Evolutionary conservation across 768 basidiomycete species (phyloP).

Genomic region (Trametes cubensis): DNA sequence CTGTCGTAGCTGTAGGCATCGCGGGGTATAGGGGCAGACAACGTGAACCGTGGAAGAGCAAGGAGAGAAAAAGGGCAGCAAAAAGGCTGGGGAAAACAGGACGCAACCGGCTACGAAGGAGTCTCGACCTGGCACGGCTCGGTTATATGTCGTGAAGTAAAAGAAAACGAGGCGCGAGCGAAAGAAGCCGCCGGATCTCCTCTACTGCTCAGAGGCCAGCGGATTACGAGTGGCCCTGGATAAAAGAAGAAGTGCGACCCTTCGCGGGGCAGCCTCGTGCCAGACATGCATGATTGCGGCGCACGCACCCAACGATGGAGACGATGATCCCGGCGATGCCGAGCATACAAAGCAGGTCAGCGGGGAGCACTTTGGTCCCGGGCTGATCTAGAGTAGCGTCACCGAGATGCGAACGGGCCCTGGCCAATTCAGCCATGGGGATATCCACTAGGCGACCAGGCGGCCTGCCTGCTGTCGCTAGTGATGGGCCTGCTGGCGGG

Average conservation of each 20-base stretch:
- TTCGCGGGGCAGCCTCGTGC: constrained; percentile 24
- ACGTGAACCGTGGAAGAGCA: neutral
- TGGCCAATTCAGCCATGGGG: neutral
- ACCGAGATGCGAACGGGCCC: constrained; percentile 9
- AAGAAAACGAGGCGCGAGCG: constrained; percentile 18
- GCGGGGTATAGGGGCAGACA: constrained; percentile 18
- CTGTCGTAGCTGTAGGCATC: constrained; percentile 28
- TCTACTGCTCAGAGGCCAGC: constrained; percentile 8
- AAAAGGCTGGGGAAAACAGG: constrained; percentile 4
- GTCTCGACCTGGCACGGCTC: constrained; percentile 16
- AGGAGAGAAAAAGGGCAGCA: constrained; percentile 5
- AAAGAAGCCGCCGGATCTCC: constrained; percentile 21
- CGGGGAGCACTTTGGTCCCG: constrained; percentile 1
- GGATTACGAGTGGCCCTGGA: constrained; percentile 20
- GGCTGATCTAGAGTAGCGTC: constrained; percentile 2
- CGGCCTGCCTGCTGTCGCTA: constrained; percentile 3
- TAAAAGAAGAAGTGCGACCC: constrained; percentile 21
- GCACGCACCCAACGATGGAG: constrained; percentile 7
- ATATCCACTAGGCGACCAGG: constrained; percentile 6
- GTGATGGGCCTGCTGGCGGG: constrained; percentile 22
- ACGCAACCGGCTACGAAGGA: constrained; percentile 7
- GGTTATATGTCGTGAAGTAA: constrained; percentile 29
- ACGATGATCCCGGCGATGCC: constrained; percentile 19
- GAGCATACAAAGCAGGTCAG: constrained; percentile 12
- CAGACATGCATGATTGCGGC: constrained; percentile 20